Conservation (phyloP, 768 basidiomycete species). For the Phaeotremella fagi region DNA sequence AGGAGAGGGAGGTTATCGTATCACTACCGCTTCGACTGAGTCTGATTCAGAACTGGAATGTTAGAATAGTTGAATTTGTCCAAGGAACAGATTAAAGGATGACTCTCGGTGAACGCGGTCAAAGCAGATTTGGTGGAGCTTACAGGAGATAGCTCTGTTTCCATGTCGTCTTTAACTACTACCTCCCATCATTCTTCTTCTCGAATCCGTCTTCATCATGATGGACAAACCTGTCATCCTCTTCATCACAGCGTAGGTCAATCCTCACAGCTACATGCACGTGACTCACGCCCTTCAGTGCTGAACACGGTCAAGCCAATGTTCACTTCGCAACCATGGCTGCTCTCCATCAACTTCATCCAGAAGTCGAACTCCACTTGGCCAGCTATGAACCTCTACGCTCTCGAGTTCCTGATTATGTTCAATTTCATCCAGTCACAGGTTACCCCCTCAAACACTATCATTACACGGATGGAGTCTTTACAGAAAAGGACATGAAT, state of each 20-base stretch:
- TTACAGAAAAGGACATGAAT: neutral
- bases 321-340: conserved; percentile 13
- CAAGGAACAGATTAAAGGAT: no score
- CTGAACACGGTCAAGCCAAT: conserved; percentile 24
- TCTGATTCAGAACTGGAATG: no score
- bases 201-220: neutral
- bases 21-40: no score
- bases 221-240: neutral
- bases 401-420: neutral
- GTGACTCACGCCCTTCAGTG: conserved; percentile 6
- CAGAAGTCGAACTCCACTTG: conserved; percentile 15
- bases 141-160: no score
- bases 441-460: neutral
- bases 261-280: neutral
- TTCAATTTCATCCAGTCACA: conserved; percentile 12
- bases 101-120: no score
- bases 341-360: conserved; percentile 10
- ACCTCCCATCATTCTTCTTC: no score
- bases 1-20: no score
- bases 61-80: no score
- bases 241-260: neutral
- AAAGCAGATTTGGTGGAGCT: no score
- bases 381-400: conserved; percentile 1
- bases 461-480: neutral
- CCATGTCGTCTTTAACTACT: no score